A percentile compares a stretch with the other conserved stretches of the same genome.
Conservation (phyloP, 2,329 filamentous ascomycete species). For the Aspergillus viridinutans region DNA sequence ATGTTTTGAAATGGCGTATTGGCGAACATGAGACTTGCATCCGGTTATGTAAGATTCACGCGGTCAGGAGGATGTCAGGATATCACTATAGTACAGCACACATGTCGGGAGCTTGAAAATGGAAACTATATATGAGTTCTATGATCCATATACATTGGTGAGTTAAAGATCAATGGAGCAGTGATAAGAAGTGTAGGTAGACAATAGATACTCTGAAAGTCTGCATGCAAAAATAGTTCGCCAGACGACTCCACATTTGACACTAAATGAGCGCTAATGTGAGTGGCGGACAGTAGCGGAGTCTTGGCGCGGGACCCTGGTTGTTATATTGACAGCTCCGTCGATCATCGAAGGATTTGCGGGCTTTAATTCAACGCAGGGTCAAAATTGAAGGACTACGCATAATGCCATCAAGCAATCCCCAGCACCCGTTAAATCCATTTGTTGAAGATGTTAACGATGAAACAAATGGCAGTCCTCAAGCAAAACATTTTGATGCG, state of each 20-base stretch:
- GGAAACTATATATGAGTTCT: neutral
- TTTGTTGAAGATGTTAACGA: slow-evolving; percentile 16
- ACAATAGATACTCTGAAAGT: too few relatives aligned
- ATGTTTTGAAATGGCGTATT: slow-evolving; percentile 8
- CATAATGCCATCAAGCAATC: slow-evolving; percentile 1
- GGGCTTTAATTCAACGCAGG: slow-evolving; percentile 12
- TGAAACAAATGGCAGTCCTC: neutral
- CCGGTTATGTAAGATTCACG: neutral
- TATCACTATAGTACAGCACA: neutral
- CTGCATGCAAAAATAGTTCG: neutral
- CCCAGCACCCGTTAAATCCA: slow-evolving; percentile 8
- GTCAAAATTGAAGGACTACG: neutral
- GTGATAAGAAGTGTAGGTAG: neutral
- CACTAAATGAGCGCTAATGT: neutral
- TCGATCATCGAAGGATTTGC: neutral
- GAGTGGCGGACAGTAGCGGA: neutral
- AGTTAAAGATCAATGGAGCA: neutral
- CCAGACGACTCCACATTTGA: neutral
- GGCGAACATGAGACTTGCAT: slow-evolving; percentile 1
- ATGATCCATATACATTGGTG: neutral
- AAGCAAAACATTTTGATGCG: neutral
- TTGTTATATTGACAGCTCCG: neutral
- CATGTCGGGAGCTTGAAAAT: neutral
- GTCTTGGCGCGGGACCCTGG: slow-evolving; percentile 7
- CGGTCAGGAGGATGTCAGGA: neutral